Evolutionary conservation across 1,139 yeast species (phyloP), one percentile per base, ranked within the genome.

Genomic region (Entelexis paramagnoliae): DNA sequence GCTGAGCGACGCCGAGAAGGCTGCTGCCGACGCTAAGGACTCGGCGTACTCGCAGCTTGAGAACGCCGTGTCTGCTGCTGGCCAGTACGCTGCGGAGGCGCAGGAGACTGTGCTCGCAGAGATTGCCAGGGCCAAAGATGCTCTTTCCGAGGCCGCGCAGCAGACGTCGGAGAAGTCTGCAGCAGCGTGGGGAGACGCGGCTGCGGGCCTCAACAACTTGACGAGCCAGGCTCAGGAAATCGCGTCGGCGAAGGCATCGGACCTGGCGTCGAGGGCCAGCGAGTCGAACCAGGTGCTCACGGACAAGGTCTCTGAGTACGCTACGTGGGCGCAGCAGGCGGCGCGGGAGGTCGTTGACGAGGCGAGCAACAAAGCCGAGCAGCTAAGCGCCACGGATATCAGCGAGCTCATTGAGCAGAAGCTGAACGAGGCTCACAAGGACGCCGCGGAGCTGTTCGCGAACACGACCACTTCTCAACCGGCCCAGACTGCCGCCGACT

Each of bases 381-480:
- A 39, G 39, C 40, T 47, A 5, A 34, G 41, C 26, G 33, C 39
- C 16, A 13, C 30, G 3, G 40, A 48, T 19, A 24, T 41, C 42
- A 30, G 45, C 17, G 45, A 48, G 19, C 46, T 48, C 6, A 28
- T 50, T 19, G 52, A 50, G 46, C 38, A 34, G 38, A 50, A 46
- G 26, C 43, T 50, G 17, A 30, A 46, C 11, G 46, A 45, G 13
- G 50, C 48, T 14, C 50, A 36, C 35, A 38, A 35, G 29, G 48
- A 16, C 19, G 53, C 48, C 16, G 3, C 35, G 17, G 43, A 41
- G 32, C 42, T 39, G 4, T 46, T 35, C 26, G 46, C 33, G 7
- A 50, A 46, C 38, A 46, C 24, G 24, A 22, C 50, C 14, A 48
- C 47, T 14, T 29, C 35, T 3, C 46, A 42, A 29, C 36, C 28